A percentile compares a stretch with the other conserved stretches of the same genome.
Evolutionary conservation across 495 filamentous ascomycete genomes (phyloP).

Genomic region (Diplogelasinospora grovesii): DNA sequence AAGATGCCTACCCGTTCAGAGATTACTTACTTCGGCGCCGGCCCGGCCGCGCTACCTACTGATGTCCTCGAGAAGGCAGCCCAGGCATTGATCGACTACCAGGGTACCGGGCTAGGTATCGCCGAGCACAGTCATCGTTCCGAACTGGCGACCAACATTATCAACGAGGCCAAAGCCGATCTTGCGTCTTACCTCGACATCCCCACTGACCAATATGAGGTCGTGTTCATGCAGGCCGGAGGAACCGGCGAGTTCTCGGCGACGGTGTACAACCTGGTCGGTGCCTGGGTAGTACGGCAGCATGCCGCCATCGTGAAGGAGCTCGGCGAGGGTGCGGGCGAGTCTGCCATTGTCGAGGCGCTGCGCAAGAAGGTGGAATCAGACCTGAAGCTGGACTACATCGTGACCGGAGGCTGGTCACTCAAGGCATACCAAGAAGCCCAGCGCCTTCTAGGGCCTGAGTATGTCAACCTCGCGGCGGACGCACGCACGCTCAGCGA

Average conservation of each 20-base stretch:
- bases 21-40: conserved; percentile 63
- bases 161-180: conserved; percentile 58
- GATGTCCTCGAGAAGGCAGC: conserved; percentile 67
- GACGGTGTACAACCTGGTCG: conserved; percentile 71
- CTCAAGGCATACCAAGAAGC: conserved; percentile 89
- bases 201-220: conserved; percentile 62
- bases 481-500: conserved; percentile 63
- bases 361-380: conserved; percentile 53
- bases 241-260: conserved; percentile 80
- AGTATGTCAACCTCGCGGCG: conserved; percentile 70
- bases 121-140: conserved; percentile 89
- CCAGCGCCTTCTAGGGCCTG: conserved; percentile 61
- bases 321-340: conserved; percentile 29
- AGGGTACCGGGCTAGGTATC: conserved; percentile 70
- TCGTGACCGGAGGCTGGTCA: conserved; percentile 86
- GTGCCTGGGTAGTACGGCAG: conserved; percentile 68
- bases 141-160: conserved; percentile 61
- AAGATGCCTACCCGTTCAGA: conserved; percentile 29
- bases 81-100: conserved; percentile 71
- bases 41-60: conserved; percentile 77
- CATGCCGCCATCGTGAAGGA: conserved; percentile 34
- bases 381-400: conserved; percentile 75
- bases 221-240: conserved; percentile 76
- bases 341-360: conserved; percentile 46
- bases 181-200: conserved; percentile 66